Evolutionary conservation across 73 alveolate genomes (phyloP), one percentile per base, ranked within the genome.

Genomic region (Tetrahymena malaccensis): DNA sequence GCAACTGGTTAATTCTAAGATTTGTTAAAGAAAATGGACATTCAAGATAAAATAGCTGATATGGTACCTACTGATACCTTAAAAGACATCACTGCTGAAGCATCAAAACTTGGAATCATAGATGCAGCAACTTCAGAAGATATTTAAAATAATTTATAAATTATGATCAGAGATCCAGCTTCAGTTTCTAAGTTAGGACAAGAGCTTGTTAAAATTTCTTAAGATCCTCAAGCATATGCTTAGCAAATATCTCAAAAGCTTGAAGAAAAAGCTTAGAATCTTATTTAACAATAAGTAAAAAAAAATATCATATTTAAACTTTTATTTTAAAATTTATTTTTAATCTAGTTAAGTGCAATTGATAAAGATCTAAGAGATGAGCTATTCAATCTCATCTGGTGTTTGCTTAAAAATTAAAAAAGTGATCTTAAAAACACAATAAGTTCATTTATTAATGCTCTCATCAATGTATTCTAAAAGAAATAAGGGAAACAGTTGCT

Each of bases 151-250:
- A 95, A 95, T 89, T 94, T 94, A 34, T 95, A 95, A 55, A 85
- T 85, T 25, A 40, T 95, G 93, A 85, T 95, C 0, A 85, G 95
- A 34, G 85, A 95, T 95, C 97, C 97, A 21, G 95, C 93, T 7
- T 85, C 93, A 34, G 95, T 93, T 19, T 43, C 94, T 50, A 94
- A 95, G 34, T 33, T 94, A 34, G 97, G 95, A 43, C 93, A 93
- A 19, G 97, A 95, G 33, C 83, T 95, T 8, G 43, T 85, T 35
- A 94, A 89, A 89, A 95, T 95, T 50, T 94, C 97, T 3, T 93
- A 94, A 89, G 94, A 95, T 89, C 97, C 97, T 50, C 27, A 43
- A 25, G 97, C 97, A 0, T 95, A 85, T 93, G 97, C 94, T 7
- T 94, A 89, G 9, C 34, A 95, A 95, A 85, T 95, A 58, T 85